These are phyloP conservation scores for Primulina tabacum DNA, from an alignment of 257 asterid genomes.

Conservation along the genomic window DNA sequence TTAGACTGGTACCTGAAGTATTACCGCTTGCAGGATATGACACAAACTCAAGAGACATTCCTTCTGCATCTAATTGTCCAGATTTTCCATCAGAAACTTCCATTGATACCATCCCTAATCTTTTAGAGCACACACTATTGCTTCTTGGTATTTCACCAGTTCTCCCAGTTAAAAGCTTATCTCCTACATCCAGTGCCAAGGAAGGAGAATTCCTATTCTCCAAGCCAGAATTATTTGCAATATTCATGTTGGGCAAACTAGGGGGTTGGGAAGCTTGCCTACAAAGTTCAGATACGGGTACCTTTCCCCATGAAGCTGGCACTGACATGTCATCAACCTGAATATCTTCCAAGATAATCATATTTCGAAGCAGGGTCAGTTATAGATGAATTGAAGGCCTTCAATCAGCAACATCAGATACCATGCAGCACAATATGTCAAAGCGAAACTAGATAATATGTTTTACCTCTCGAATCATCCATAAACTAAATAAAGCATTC, in stretches of 20 bases:
- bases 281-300: constrained; percentile 37
- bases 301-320: constrained; percentile 41
- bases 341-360: constrained; percentile 36
- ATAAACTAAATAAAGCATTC: not conserved
- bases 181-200: constrained; percentile 35
- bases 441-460: not conserved
- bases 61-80: constrained; percentile 44
- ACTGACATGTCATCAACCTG: constrained; percentile 40
- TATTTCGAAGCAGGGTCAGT: constrained; percentile 26
- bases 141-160: constrained; percentile 51
- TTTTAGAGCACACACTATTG: constrained; percentile 48
- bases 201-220: constrained; percentile 35
- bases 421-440: constrained; percentile 1
- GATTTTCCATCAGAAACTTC: constrained; percentile 42
- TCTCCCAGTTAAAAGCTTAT: constrained; percentile 38
- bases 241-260: constrained; percentile 31
- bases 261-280: constrained; percentile 35
- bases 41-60: constrained; percentile 40
- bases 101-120: constrained; percentile 48
- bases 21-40: constrained; percentile 43
- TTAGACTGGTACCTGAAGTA: constrained; percentile 42
- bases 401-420: not conserved
- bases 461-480: not conserved
- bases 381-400: not conserved
- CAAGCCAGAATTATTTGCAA: constrained; percentile 31